Percentiles rank a stretch among this genome's conserved stretches.
phyloP scores from a whole-genome alignment of 148 eudicot species.

The Cornus suecica region DNA sequence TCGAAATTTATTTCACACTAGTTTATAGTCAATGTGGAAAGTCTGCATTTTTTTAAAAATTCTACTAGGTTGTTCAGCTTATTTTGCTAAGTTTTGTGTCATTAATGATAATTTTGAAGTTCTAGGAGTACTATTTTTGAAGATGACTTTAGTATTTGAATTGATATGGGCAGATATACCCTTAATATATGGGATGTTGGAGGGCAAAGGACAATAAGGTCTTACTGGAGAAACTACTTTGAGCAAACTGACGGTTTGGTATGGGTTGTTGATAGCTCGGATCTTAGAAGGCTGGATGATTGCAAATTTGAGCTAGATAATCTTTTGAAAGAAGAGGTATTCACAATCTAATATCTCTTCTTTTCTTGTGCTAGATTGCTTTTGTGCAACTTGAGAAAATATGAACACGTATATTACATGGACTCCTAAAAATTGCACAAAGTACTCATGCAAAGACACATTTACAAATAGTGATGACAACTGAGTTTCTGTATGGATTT shows the following conservation, averaged over 20 bases:
- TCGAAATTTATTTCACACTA: too few relatives aligned
- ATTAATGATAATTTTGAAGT: background rate
- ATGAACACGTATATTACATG: background rate
- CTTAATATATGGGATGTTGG: conserved; percentile 99
- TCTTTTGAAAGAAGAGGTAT: conserved; percentile 95
- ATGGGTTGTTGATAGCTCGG: conserved; percentile 99
- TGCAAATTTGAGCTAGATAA: conserved; percentile 83
- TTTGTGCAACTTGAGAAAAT: background rate
- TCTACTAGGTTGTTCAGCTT: too few relatives aligned
- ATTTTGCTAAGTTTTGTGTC: too few relatives aligned
- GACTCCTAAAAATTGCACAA: too few relatives aligned
- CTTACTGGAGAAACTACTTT: conserved; percentile 99
- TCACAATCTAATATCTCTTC: background rate
- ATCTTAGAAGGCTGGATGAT: conserved; percentile 85
- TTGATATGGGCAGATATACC: conserved; percentile 51
- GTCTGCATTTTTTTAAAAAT: too few relatives aligned
- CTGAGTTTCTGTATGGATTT: too few relatives aligned
- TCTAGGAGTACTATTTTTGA: background rate
- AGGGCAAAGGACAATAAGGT: conserved; percentile 92
- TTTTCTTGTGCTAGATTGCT: background rate
- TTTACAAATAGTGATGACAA: too few relatives aligned
- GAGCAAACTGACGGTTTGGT: conserved; percentile 99
- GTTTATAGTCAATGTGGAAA: too few relatives aligned
- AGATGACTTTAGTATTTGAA: background rate
- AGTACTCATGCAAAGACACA: too few relatives aligned